Conservation (phyloP, 768 basidiomycete species). For the Hemileccinum rubropunctum region DNA sequence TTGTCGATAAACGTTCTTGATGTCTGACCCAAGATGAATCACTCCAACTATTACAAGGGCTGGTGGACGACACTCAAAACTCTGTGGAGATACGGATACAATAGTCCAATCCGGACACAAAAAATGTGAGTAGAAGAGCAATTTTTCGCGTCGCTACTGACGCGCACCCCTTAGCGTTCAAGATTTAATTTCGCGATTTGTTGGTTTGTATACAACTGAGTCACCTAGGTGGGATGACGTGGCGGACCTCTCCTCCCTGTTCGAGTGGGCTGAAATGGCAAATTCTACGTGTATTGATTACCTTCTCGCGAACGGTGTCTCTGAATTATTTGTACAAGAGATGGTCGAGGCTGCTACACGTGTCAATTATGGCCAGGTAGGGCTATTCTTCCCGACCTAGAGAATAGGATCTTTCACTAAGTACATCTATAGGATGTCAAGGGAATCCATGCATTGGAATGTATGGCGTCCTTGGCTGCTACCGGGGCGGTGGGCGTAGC, state of each 20-base stretch:
- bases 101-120: conserved; percentile 56
- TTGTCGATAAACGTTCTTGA: background rate
- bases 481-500: conserved; percentile 59
- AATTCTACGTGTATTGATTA: conserved; percentile 56
- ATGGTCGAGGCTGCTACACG: conserved; percentile 77
- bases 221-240: conserved; percentile 65
- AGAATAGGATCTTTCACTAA: background rate
- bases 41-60: conserved; percentile 32
- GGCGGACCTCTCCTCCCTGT: conserved; percentile 46
- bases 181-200: conserved; percentile 48
- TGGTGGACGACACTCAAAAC: conserved; percentile 78
- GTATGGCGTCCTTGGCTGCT: conserved; percentile 69
- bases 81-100: conserved; percentile 74
- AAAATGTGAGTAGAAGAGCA: conserved; percentile 41
- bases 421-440: conserved; percentile 51
- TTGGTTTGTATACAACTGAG: conserved; percentile 51
- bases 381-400: conserved; percentile 1
- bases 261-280: conserved; percentile 50
- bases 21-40: conserved; percentile 36
- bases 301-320: conserved; percentile 52
- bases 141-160: background rate
- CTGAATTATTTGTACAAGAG: conserved; percentile 61
- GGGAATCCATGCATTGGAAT: conserved; percentile 75
- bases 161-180: conserved; percentile 44
- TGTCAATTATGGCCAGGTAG: conserved; percentile 80